Evolutionary conservation across 768 basidiomycete genomes (phyloP).

Genomic region (Boletus barrowsii): DNA sequence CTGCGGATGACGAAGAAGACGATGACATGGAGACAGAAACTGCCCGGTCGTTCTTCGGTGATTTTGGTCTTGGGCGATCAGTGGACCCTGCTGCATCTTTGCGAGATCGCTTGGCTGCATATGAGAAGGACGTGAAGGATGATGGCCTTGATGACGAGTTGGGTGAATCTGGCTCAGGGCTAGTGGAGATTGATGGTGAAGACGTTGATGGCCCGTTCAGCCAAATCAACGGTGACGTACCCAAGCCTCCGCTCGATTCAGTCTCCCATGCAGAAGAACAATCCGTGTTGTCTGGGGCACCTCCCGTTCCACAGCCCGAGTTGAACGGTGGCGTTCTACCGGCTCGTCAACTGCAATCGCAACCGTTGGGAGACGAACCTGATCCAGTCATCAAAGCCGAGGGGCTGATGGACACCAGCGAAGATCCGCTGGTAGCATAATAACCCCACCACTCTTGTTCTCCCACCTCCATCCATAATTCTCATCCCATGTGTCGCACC

Average conservation of each 20-base stretch:
- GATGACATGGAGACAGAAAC: slow-evolving; percentile 41
- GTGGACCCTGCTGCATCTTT: slow-evolving; percentile 55
- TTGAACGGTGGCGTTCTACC: slow-evolving; percentile 47
- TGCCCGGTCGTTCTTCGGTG: slow-evolving; percentile 46
- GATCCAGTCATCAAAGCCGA: slow-evolving; percentile 55
- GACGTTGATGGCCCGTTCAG: slow-evolving; percentile 29
- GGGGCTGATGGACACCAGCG: slow-evolving; percentile 63
- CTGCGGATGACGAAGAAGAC: slow-evolving; percentile 58
- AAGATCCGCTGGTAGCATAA: slow-evolving; percentile 50
- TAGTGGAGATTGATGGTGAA: slow-evolving; percentile 36
- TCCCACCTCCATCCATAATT: slow-evolving; percentile 2
- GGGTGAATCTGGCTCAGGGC: slow-evolving; percentile 17
- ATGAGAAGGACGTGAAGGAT: slow-evolving; percentile 50
- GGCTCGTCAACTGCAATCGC: slow-evolving; percentile 47
- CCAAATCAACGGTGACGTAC: slow-evolving; percentile 33
- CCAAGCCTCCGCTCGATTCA: slow-evolving; percentile 28
- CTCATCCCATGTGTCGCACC: slow-evolving; percentile 4
- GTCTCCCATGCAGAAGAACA: slow-evolving; percentile 17
- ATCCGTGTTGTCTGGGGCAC: slow-evolving; percentile 40
- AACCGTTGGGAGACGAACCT: slow-evolving; percentile 53
- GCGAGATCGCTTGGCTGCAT: slow-evolving; percentile 61
- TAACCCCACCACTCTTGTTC: slow-evolving; percentile 15
- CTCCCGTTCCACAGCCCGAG: slow-evolving; percentile 43
- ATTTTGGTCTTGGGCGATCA: slow-evolving; percentile 43
- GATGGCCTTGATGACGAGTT: slow-evolving; percentile 32